Evolutionary conservation across 129 eudicot genomes (phyloP), one percentile per base, ranked within the genome.

Genomic region (Artemisia annua): DNA sequence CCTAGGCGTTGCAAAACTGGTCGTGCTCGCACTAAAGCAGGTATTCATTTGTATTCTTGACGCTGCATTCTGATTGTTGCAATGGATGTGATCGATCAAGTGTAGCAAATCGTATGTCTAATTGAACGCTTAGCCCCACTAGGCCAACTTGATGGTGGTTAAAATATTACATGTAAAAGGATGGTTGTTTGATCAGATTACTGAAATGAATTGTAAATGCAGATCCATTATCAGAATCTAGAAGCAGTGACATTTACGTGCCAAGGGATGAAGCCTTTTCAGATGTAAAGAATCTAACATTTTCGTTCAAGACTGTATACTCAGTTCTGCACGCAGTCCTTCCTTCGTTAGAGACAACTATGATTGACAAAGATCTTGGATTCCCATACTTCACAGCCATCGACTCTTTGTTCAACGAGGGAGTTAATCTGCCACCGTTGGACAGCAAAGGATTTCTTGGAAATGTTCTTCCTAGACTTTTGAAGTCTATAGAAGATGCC

Each of bases 1-100:
- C 98, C 98, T 39, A 81, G 98, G 48, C 95, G 98, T 64, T 86
- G 96, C 81, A 86, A 89, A 81, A 94, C 98, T 11, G 96, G 96
- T 0, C 91, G 98, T 43, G 75, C 91, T 55, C 82, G 62, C 19
- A 54, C 73, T 17, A 71, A 78, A 64, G 5, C 63, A 64, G 78
- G 82, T 78, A 78, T 17, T 54, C 58, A 8, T 17, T 18, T 3
- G 26, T 61, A 39, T 28, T 43, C 35, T 17, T 4, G 18, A 52
- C 0, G 14, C 7, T 58, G 10, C 30, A 24, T 70, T 0, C 35
- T 30, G 4, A 30, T 3, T 30, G 35, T 30, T 30, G 6, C 6
- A 30, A 30, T 30, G 35, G 1, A 30, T 3, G 6, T 30, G 35
- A 30, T 30, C 35, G 6, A 4, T 4, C 35, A 3, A 0, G 6